Conservation (phyloP, 108 stramenopile genomes). For the Cyclostephanos invisitatus region DNA sequence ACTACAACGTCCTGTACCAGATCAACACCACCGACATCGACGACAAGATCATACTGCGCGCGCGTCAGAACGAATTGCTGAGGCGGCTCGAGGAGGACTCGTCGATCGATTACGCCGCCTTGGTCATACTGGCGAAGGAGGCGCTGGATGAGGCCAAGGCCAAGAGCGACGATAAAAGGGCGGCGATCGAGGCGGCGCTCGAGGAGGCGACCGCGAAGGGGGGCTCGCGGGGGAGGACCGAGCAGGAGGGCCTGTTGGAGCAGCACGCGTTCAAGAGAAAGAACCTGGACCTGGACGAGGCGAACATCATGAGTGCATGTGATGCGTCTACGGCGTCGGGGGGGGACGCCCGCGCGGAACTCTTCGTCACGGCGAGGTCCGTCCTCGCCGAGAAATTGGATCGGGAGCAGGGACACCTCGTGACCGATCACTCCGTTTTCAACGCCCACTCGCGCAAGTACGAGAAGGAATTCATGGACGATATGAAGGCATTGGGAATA, state of each 20-base stretch:
- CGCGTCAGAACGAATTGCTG: slow-evolving; percentile 69
- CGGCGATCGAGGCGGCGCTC: slow-evolving; percentile 44
- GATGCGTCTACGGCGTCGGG: slow-evolving; percentile 14
- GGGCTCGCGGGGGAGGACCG: slow-evolving; percentile 53
- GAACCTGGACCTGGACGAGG: slow-evolving; percentile 51
- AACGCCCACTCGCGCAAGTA: slow-evolving; percentile 82
- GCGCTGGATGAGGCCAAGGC: slow-evolving; percentile 57
- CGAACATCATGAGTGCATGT: slow-evolving; percentile 35
- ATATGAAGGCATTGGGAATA: slow-evolving; percentile 91
- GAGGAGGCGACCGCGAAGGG: slow-evolving; percentile 54
- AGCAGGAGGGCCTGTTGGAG: slow-evolving; percentile 56
- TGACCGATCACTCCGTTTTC: slow-evolving; percentile 79
- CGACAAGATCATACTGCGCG: slow-evolving; percentile 97
- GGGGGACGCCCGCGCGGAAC: slow-evolving; percentile 36
- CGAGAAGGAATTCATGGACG: slow-evolving; percentile 95
- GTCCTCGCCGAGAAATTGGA: slow-evolving; percentile 74
- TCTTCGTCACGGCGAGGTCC: slow-evolving; percentile 59
- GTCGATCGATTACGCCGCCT: slow-evolving; percentile 35
- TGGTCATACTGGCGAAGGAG: slow-evolving; percentile 39
- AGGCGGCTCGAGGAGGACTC: slow-evolving; percentile 48
- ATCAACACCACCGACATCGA: slow-evolving; percentile 98
- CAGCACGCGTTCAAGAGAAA: slow-evolving; percentile 57
- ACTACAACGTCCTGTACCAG: slow-evolving; percentile 87
- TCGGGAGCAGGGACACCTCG: slow-evolving; percentile 60
- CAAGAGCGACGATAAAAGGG: slow-evolving; percentile 57